Evolutionary conservation across 768 basidiomycete species (phyloP), one percentile per base, ranked within the genome.

Genomic region (Aureoboletus auriporus): DNA sequence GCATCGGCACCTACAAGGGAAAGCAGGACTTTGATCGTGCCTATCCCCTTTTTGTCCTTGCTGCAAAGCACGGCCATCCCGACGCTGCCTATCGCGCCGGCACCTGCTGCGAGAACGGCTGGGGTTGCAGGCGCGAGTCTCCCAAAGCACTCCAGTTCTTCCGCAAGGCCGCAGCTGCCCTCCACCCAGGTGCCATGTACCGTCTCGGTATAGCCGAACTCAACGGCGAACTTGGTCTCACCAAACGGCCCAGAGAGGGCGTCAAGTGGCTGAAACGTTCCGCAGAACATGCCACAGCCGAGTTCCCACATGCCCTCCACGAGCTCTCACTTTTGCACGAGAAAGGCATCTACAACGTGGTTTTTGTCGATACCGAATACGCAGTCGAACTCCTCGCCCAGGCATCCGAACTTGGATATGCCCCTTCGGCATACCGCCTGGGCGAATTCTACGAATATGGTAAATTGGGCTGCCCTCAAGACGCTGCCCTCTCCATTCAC

Each of bases 391-490:
- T 98, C 10, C 73, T 98, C 36, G 96, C 96, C 3, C 92, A 96
- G 64, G 95, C 94, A 23, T 84, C 91, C 0, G 96, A 98, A 68
- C 78, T 99, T 23, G 93, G 93, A 5, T 97, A 97, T 69, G 93
- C 95, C 8, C 92, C 95, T 14, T 93, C 90, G 55, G 96, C 96
- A 29, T 91, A 93, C 71, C 84, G 92, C 51, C 71, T 98, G 48
- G 96, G 96, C 23, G 95, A 98, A 70, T 97, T 94, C 67, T 99
- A 99, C 67, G 96, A 99, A 73, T 99, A 98, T 67, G 96, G 96
- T 31, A 94, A 91, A 75, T 87, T 97, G 82, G 94, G 93, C 8
- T 98, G 96, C 61, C 96, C 96, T 14, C 90, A 93, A 64, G 96
- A 99, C 65, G 82, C 94, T 1, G 96, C 96, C 27, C 74, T 99